Percentiles rank a stretch among this genome's conserved stretches.
These are phyloP conservation scores for Aspergillus transmontanensis DNA, from an alignment of 2,329 filamentous ascomycete species.

Conservation along the genomic window DNA sequence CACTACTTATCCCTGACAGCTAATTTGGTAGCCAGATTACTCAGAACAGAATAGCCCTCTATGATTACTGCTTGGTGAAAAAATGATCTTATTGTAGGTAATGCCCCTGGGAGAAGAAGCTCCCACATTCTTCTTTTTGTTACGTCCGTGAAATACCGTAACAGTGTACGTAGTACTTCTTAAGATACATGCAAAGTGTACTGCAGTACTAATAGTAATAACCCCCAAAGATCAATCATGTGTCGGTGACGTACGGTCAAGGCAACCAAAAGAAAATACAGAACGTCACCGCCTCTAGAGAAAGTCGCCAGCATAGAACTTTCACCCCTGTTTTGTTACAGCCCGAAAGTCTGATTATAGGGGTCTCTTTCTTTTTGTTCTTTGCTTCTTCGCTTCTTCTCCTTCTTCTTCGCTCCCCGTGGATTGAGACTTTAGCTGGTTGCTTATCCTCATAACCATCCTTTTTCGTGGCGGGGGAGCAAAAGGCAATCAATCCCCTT, in stretches of 20 bases:
- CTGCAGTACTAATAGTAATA: background rate
- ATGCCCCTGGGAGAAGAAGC: background rate
- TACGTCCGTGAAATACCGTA: background rate
- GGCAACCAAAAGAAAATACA: background rate
- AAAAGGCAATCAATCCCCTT: background rate
- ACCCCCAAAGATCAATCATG: background rate
- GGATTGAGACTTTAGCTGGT: background rate
- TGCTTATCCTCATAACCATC: background rate
- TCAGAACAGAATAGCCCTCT: background rate
- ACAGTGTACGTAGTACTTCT: background rate
- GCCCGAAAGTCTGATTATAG: too few relatives aligned
- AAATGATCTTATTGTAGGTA: background rate
- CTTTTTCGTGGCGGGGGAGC: background rate
- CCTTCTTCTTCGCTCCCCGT: background rate
- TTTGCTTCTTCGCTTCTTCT: background rate
- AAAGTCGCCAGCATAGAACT: background rate
- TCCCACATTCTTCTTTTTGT: background rate
- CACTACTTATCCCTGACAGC: background rate
- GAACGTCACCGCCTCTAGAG: slow-evolving; percentile 1
- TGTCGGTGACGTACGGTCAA: slow-evolving; percentile 1
- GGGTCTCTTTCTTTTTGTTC: background rate
- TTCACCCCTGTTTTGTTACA: background rate
- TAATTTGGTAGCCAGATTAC: background rate
- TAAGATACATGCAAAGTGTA: background rate
- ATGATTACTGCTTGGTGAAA: background rate